Evolutionary conservation across 2,329 filamentous ascomycete genomes (phyloP), one percentile per base, ranked within the genome.

Genomic region (Neurospora sp.): DNA sequence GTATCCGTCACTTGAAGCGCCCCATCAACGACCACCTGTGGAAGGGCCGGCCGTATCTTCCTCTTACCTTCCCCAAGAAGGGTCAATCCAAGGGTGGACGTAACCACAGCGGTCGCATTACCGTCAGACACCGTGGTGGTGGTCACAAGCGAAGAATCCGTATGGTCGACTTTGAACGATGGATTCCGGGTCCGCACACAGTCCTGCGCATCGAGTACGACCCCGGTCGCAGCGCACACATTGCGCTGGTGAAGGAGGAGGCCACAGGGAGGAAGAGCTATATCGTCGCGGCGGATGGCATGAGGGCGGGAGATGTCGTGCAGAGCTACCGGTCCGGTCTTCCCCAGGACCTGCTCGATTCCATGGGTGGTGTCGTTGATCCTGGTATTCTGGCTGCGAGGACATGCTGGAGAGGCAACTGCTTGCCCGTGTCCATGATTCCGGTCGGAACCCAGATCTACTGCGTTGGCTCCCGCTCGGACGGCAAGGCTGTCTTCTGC

Each of bases 121-220:
- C 93, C 0, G 91, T 99, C 66, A 87, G 96, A 75, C 96, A 99
- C 83, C 90, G 91, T 70, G 96, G 96, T 78, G 96, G 95, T 79
- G 96, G 96, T 74, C 90, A 91, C 72, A 97, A 97, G 85, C 87
- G 94, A 77, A 90, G 96, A 78, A 96, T 99, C 82, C 86, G 96
- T 71, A 96, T 89, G 1, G 90, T 99, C 40, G 96, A 99, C 81
- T 99, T 97, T 79, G 84, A 89, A 74, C 90, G 96, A 69, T 88
- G 86, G 80, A 86, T 87, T 36, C 88, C 93, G 0, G 96, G 96
- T 19, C 90, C 92, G 73, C 96, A 98, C 76, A 81, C 90, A 17
- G 95, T 99, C 69, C 94, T 98, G 78, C 89, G 96, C 72, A 96
- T 99, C 77, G 96, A 99, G 80, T 94, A 98, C 80, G 96, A 99